Evolutionary conservation across 345 rosid species (phyloP), one percentile per base, ranked within the genome.

Genomic region (Garcia nutans): DNA sequence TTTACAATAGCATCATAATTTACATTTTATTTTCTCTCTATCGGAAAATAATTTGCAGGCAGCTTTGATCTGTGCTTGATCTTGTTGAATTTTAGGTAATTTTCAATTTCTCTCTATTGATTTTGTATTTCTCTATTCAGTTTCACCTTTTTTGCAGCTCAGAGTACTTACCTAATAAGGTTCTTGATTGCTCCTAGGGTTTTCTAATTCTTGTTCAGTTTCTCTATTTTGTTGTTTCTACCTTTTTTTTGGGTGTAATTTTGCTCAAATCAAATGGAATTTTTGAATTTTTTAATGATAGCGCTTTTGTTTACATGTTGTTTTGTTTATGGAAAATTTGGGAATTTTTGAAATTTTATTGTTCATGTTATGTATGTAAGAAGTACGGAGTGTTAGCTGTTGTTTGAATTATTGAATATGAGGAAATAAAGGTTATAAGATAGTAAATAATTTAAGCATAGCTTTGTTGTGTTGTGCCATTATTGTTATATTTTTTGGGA

Each of bases 81-180:
- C 49, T 68, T 70, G 67, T 76, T 77, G 71, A 78, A 67, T 78
- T 75, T 55, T 26, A 65, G 86, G 87, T 84, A 78, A 50, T 73
- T 56, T 66, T 54, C 67, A 52, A 22, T 77, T 28, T 67, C 64
- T 22, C 13, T 9, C 56, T 1, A 50, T 54, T 59, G 56, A 63
- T 71, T 78, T 73, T 76, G 45, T 33, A 70, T 66, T 49, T 77
- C 74, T 74, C 62, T 17, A 23, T 31, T 71, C 63, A 77, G 49
- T 79, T 69, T 68, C 37, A 63, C 28, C 50, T 19, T 41, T 24
- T 24, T 60, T 79, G 28, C 4, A 41, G 24, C 26, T 2, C 5
- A n/a, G n/a, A 15, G n/a, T 19, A 31, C 76, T 49, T 37, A 37
- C 41, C 41, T 37, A 37, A 37, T 37, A 24, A 37, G 15, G 44